phyloP scores from a whole-genome alignment of 345 rosid species.

The Lagerstroemia speciosa region DNA sequence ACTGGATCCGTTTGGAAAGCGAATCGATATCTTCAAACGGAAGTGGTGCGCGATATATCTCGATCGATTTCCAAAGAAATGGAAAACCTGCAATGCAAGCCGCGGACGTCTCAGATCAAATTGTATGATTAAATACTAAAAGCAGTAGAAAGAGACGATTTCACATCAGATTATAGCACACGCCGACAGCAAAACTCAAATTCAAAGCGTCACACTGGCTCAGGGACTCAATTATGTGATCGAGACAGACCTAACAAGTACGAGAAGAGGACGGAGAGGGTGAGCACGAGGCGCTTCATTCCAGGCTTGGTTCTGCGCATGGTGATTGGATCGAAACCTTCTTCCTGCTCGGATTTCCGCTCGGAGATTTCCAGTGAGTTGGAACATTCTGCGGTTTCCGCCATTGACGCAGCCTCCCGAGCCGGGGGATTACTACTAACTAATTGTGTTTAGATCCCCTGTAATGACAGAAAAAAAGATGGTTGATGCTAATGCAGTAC shows the following conservation, averaged over 20 bases:
- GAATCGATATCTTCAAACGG: slow-evolving; percentile 68
- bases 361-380: slow-evolving; percentile 14
- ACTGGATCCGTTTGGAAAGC: slow-evolving; percentile 39
- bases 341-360: background rate
- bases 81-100: slow-evolving; percentile 70
- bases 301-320: slow-evolving; percentile 73
- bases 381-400: slow-evolving; percentile 32
- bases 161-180: too few species aligned
- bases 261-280: slow-evolving; percentile 56
- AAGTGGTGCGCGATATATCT: slow-evolving; percentile 81
- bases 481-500: too few species aligned
- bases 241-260: slow-evolving; percentile 47
- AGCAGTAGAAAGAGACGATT: background rate
- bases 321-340: slow-evolving; percentile 28
- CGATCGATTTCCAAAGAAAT: slow-evolving; percentile 79
- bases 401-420: slow-evolving; percentile 21
- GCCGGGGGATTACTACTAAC: too few species aligned
- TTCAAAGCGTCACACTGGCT: too few species aligned
- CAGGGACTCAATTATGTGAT: background rate
- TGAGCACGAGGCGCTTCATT: slow-evolving; percentile 64
- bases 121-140: background rate
- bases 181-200: background rate
- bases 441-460: too few species aligned
- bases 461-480: too few species aligned
- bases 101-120: too few species aligned